Base-by-base conservation (phyloP, 2,329 filamentous ascomycete species). In the Microdochium paspali region DNA sequence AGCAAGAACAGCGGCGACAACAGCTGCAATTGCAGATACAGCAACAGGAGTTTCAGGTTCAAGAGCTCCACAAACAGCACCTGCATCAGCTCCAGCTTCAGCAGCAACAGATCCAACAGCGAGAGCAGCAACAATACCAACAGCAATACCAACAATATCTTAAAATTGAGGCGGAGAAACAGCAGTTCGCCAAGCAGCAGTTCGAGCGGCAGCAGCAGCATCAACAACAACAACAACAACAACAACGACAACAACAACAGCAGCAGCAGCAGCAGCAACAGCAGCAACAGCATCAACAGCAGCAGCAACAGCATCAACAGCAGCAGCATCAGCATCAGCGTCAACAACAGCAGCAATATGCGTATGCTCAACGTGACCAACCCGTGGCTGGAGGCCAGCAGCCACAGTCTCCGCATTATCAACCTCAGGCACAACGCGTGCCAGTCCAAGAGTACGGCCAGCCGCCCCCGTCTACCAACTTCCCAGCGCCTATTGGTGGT, bases 1-100 rank as follows among this genome's bases (percentile, higher is more conserved):
- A 52, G 28, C 47, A 49, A 30, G 49, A 61, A 32, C 56, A 62
- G 24, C 61, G 62, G 39, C 54, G 63, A 44, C 46, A 55, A 30
- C 55, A 58, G 35, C 51, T 56, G 18, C 51, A 46, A 6, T 28
- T 47, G 24, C 25, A 46, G 35, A 15, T 40, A 7, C 35, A 47
- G 44, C 13, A 47, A 49, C 26, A 49, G 39, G 35, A 40, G 35
- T 20, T 40, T 21, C 35, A 40, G 26, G 26, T 28, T 7, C 26
- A 28, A 13, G 7, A 28, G 26, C 26, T 28, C 18, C 15, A 40
- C 18, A 40, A 40, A 7, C 30, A 32, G 18, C 51, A 51, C 40
- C 46, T 46, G 40, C 25, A 46, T n/a, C 49, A 49, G 25, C 54
- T 20, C 57, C 61, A 24, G 51, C 49, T 5, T 39, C 46, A 55